Evolutionary conservation across 1,284 basidiomycete genomes (phyloP).

Genomic region (Bondarzewia mesenterica): DNA sequence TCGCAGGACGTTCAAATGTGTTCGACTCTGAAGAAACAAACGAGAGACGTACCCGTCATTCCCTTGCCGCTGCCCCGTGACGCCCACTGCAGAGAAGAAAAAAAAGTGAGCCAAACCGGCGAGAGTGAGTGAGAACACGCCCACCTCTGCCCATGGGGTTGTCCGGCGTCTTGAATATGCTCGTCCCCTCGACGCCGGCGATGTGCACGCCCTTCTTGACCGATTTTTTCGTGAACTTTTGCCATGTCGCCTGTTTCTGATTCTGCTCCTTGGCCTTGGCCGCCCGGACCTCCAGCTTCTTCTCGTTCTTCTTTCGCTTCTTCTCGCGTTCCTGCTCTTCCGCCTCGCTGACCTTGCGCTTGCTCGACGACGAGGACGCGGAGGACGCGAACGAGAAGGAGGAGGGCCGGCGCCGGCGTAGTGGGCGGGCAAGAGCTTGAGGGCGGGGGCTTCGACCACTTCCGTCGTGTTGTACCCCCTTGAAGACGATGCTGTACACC

Average conservation of each 20-base stretch:
- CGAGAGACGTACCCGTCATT: conserved; percentile 53
- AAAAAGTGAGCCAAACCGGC: conserved; percentile 13
- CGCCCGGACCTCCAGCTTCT: conserved; percentile 82
- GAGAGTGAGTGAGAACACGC: conserved; percentile 18
- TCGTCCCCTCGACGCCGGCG: conserved; percentile 80
- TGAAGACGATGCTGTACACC: conserved; percentile 91
- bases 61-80: conserved; percentile 91
- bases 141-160: conserved; percentile 83
- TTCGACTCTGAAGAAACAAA: too few relatives aligned
- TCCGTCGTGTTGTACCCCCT: conserved; percentile 95
- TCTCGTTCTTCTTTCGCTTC: conserved; percentile 96
- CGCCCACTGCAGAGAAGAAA: conserved; percentile 63
- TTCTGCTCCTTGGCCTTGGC: conserved; percentile 87
- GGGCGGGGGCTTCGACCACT: conserved; percentile 65
- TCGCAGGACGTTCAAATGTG: neutral
- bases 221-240: conserved; percentile 96
- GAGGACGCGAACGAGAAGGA: conserved; percentile 4
- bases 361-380: conserved; percentile 36
- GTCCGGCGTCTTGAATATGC: conserved; percentile 95
- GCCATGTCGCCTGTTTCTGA: conserved; percentile 89
- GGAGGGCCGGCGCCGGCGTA: conserved; percentile 21
- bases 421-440: conserved; percentile 63
- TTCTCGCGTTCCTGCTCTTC: conserved; percentile 86
- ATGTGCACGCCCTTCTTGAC: conserved; percentile 92
- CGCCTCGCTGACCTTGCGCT: conserved; percentile 72